A percentile compares a stretch with the other conserved stretches of the same genome.
phyloP scores from a whole-genome alignment of 352 stramenopile species.

The Achlya hypogyna region DNA sequence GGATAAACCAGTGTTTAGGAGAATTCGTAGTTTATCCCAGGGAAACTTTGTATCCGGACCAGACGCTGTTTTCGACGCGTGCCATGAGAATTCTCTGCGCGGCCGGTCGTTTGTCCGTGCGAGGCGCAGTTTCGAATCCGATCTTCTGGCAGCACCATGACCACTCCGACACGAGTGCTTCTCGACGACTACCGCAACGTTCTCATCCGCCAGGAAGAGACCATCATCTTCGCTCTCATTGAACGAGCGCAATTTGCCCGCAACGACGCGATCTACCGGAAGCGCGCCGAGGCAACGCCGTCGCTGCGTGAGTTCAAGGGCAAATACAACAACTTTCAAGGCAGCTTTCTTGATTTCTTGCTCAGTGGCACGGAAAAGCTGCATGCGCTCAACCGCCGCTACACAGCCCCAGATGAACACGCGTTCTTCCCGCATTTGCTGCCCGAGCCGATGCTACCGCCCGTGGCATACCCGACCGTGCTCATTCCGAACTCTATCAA shows the following conservation, averaged over 20 bases:
- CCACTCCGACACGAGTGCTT: conserved; percentile 62
- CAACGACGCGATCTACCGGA: conserved; percentile 93
- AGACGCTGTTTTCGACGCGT: neutral
- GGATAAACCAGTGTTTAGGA: neutral
- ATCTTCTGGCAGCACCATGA: too few relatives aligned
- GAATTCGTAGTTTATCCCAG: neutral
- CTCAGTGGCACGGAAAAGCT: conserved; percentile 95
- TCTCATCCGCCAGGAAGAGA: conserved; percentile 93
- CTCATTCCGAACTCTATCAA: conserved; percentile 94
- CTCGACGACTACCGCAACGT: conserved; percentile 84
- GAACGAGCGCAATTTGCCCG: conserved; percentile 95
- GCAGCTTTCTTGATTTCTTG: conserved; percentile 93
- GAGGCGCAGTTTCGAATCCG: neutral
- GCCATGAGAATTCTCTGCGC: neutral
- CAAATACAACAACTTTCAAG: conserved; percentile 79
- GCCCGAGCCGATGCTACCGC: conserved; percentile 85
- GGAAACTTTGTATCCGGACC: neutral
- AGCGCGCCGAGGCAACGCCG: conserved; percentile 68
- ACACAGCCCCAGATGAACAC: conserved; percentile 97
- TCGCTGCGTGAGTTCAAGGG: conserved; percentile 70
- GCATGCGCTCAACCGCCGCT: conserved; percentile 91
- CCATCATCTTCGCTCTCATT: conserved; percentile 99
- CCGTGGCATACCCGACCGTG: conserved; percentile 88
- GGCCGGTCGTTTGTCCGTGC: neutral
- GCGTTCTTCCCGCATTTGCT: conserved; percentile 94